Base-by-base conservation (phyloP, 208 protist species). In the Trypanosomatidae sp. region DNA sequence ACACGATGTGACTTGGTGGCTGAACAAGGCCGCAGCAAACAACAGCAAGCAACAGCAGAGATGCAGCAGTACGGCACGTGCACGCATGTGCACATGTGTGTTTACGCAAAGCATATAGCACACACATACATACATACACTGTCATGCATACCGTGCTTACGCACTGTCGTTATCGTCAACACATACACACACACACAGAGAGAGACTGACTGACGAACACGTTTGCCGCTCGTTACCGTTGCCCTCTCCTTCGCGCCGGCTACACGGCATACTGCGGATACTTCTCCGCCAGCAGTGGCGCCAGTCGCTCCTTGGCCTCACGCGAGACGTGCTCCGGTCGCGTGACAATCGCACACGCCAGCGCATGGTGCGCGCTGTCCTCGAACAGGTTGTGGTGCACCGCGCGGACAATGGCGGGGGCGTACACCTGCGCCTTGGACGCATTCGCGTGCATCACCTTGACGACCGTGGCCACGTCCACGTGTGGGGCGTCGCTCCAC, bases 401-500 rank as follows among this genome's bases (percentile, higher is more conserved):
- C 5, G 56, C 47, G 19, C 26, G 33, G 38, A 93, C 66, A 39
- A 91, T 52, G 27, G 53, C 59, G 3, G 40, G 33, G 6, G 73
- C 46, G 53, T 71, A 76, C 30, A 37, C 44, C 56, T 90, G 79
- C 20, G 79, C 71, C 55, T 92, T 91, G 24, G 47, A 58, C 3
- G 39, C 66, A 50, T 93, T 94, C 6, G 43, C 51, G 5, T 45
- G 47, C 30, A 96, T 40, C 27, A 75, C 58, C 45, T 71, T 39
- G 22, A 68, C 39, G 23, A 94, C 81, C 26, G 50, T 42, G 26
- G 43, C 26, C 27, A 71, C 68, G 44, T 75, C 64, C 13, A 94
- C 88, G 40, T 89, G 75, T 37, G 70, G 64, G 10, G 52, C 67
- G 30, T 93, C 79, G 42, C 64, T 72, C 88, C 92, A 97, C 28